These are phyloP conservation scores for Apiospora rasikravindrae DNA, from an alignment of 2,329 filamentous ascomycete genomes.

Conservation along the genomic window DNA sequence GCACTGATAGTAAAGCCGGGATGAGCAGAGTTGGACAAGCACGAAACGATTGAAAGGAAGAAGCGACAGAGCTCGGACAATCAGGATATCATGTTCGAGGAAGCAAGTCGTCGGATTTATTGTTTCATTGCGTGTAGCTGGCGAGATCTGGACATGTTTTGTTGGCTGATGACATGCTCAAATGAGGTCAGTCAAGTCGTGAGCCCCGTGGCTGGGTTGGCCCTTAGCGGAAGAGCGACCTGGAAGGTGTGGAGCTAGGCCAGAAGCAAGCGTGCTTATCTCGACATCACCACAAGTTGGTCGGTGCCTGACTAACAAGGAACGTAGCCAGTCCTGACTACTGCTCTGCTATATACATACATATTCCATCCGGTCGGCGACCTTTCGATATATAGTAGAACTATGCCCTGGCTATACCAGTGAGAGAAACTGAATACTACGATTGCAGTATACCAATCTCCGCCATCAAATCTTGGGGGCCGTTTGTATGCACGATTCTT, in stretches of 20 bases:
- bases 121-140: neutral
- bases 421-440: neutral
- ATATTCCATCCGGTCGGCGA: neutral
- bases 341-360: neutral
- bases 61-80: neutral
- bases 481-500: neutral
- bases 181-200: constrained; percentile 8
- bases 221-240: neutral
- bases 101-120: neutral
- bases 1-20: constrained; percentile 32
- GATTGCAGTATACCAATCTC: neutral
- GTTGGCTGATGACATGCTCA: constrained; percentile 4
- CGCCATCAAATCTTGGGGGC: neutral
- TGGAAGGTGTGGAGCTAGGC: neutral
- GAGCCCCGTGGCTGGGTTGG: neutral
- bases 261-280: constrained; percentile 14
- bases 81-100: neutral
- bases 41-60: neutral
- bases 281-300: neutral
- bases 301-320: neutral
- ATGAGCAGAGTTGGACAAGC: neutral
- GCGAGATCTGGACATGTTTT: neutral
- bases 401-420: neutral
- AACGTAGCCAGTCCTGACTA: neutral
- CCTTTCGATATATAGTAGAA: neutral